Percentiles rank a stretch among this genome's conserved stretches.
These are phyloP conservation scores for Tausonia pullulans DNA, from an alignment of 1,284 basidiomycete genomes.

Conservation along the genomic window DNA sequence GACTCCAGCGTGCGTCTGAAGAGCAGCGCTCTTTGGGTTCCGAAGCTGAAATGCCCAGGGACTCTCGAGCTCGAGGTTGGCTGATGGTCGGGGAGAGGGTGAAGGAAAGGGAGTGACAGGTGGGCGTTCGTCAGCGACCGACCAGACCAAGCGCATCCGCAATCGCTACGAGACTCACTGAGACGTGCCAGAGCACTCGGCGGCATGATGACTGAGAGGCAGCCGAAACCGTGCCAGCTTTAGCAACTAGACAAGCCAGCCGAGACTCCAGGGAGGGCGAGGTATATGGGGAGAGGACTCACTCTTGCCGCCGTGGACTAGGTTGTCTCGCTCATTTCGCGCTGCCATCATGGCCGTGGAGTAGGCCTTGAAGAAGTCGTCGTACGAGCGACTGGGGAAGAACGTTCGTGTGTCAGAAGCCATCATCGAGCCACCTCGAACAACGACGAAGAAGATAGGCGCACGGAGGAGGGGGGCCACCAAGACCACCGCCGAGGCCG, in stretches of 20 bases:
- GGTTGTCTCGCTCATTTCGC: constrained; percentile 31
- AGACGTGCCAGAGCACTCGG: constrained; percentile 83
- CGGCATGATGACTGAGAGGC: constrained; percentile 81
- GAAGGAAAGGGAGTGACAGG: not conserved
- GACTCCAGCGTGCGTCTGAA: constrained; percentile 85
- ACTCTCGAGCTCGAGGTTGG: constrained; percentile 75
- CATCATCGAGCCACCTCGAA: not conserved
- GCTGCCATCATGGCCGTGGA: constrained; percentile 34
- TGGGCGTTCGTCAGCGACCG: not conserved
- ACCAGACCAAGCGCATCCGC: too few relatives aligned
- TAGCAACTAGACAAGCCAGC: not conserved
- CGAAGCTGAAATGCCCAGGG: constrained; percentile 96
- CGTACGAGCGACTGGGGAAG: constrained; percentile 23
- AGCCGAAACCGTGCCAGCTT: not conserved
- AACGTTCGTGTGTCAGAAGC: not conserved
- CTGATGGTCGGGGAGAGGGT: constrained; percentile 24
- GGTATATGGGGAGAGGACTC: constrained; percentile 34
- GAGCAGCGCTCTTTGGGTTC: constrained; percentile 75
- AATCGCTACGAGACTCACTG: constrained; percentile 36
- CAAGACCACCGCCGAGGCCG: not conserved
- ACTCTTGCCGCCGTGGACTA: constrained; percentile 86
- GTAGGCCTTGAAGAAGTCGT: constrained; percentile 37
- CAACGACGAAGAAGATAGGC: not conserved
- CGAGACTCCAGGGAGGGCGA: constrained; percentile 15
- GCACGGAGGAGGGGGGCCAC: constrained; percentile 12